These are phyloP conservation scores for Botrytis byssoidea DNA, from an alignment of 2,329 filamentous ascomycete genomes.

Conservation along the genomic window DNA sequence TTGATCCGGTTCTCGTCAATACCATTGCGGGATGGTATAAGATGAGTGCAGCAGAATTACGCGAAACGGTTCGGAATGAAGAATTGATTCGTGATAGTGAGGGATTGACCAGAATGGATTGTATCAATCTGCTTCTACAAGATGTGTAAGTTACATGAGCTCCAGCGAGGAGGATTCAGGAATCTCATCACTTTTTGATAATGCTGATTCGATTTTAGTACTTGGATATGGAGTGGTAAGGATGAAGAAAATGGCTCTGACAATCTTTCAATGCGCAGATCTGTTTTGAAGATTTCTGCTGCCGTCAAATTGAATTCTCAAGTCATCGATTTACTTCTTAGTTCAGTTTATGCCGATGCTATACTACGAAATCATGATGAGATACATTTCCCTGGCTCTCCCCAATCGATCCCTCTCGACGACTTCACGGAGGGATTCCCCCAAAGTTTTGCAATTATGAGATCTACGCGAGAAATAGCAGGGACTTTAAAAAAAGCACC, in stretches of 20 bases:
- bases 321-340: neutral
- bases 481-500: neutral
- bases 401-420: too few relatives aligned
- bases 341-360: neutral
- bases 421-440: neutral
- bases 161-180: neutral
- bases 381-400: too few relatives aligned
- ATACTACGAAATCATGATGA: rapidly evolving
- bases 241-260: neutral
- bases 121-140: neutral
- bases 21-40: neutral
- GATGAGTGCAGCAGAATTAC: neutral
- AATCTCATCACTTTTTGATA: neutral
- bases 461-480: neutral
- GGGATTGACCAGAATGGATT: neutral
- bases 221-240: neutral
- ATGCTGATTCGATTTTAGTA: neutral
- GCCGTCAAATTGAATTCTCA: neutral
- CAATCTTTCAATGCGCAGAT: neutral
- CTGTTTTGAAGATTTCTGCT: neutral
- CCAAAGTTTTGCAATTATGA: neutral
- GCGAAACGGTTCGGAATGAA: neutral
- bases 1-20: neutral
- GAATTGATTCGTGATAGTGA: neutral
- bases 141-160: neutral